Percentiles rank a stretch among this genome's conserved stretches.
Conservation (phyloP, 257 asterid species). For the Sherardia arvensis region DNA sequence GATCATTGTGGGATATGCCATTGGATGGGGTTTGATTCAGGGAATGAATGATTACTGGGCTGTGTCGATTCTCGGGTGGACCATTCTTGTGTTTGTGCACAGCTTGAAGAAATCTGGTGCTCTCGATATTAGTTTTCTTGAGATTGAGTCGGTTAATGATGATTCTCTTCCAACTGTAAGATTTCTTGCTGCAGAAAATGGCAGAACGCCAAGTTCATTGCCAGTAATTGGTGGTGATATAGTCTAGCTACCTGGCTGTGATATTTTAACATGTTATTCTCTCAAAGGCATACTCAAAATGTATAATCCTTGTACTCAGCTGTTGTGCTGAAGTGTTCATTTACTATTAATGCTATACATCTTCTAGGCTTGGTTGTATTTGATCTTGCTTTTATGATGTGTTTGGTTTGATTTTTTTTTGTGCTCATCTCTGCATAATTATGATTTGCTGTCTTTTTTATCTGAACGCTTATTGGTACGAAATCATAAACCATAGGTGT, state of each 20-base stretch:
- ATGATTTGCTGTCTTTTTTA: too few relatives aligned
- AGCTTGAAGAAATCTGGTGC: slow-evolving; percentile 92
- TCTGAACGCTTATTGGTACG: neutral
- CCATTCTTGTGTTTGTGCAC: slow-evolving; percentile 42
- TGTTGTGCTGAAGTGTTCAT: neutral
- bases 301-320: neutral
- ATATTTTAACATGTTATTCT: neutral
- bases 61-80: slow-evolving; percentile 77
- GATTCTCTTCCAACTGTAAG: slow-evolving; percentile 76
- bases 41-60: slow-evolving; percentile 98
- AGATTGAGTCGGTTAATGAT: slow-evolving; percentile 80
- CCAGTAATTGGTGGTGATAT: slow-evolving; percentile 47
- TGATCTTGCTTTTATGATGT: neutral
- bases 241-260: slow-evolving; percentile 38
- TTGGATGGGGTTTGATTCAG: slow-evolving; percentile 85
- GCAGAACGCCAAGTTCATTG: slow-evolving; percentile 51
- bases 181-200: slow-evolving; percentile 53
- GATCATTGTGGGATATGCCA: slow-evolving; percentile 72
- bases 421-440: too few relatives aligned
- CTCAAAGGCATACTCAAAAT: neutral
- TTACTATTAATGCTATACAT: neutral
- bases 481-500: neutral
- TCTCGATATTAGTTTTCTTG: slow-evolving; percentile 54
- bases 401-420: neutral
- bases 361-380: neutral